Evolutionary conservation across 176 grass and related monocot species (phyloP).

Genomic region (Ensete ventricosum): DNA sequence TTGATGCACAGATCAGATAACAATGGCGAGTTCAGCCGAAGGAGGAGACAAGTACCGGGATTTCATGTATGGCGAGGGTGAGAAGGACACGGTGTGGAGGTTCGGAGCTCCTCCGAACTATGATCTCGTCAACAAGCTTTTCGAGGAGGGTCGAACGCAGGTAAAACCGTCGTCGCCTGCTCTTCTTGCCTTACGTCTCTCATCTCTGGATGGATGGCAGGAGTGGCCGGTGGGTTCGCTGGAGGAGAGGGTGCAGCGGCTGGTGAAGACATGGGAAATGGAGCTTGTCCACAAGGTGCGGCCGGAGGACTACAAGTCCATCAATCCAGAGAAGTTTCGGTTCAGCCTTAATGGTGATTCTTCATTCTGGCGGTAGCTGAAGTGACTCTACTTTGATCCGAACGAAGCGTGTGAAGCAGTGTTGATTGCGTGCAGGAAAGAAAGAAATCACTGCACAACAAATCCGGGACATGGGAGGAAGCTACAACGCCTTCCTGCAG

Average conservation of each 20-base stretch:
- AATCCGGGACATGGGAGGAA: conserved; percentile 29
- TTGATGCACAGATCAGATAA: no score
- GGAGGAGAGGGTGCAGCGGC: conserved; percentile 59
- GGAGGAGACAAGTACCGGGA: conserved; percentile 55
- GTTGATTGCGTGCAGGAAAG: conserved; percentile 12
- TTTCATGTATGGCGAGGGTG: conserved; percentile 56
- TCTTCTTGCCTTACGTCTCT: no score
- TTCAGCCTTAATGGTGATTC: conserved; percentile 46
- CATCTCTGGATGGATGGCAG: background rate
- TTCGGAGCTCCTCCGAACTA: conserved; percentile 56
- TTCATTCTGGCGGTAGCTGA: no score
- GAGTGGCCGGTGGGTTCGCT: conserved; percentile 48
- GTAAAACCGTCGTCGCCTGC: no score
- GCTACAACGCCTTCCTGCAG: conserved; percentile 60
- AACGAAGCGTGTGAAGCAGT: no score
- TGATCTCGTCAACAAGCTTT: conserved; percentile 63
- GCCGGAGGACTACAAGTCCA: conserved; percentile 46
- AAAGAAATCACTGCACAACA: conserved; percentile 16
- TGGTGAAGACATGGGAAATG: conserved; percentile 81
- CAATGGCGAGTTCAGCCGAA: background rate
- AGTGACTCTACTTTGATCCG: no score
- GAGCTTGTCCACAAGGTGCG: conserved; percentile 61
- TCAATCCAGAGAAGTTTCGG: conserved; percentile 18
- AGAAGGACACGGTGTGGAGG: conserved; percentile 55
- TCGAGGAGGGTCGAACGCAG: conserved; percentile 58